Percentiles rank a stretch among this genome's conserved stretches.
phyloP scores from a whole-genome alignment of 1,284 basidiomycete species.

The Malassezia psittaci region DNA sequence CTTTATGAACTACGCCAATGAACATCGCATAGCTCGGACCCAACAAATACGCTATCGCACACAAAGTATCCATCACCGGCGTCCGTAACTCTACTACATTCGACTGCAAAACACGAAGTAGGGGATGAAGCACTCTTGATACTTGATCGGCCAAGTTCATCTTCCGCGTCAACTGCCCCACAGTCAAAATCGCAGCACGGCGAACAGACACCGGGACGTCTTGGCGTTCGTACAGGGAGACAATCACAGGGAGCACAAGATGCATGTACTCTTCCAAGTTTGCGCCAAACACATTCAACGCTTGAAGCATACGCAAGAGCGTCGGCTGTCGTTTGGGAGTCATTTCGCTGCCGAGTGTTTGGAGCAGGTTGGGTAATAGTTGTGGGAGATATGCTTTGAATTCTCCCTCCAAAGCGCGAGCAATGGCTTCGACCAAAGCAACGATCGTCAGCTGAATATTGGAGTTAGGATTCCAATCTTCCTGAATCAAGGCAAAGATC shows the following conservation, averaged over 20 bases:
- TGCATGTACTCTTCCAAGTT: conserved; percentile 98
- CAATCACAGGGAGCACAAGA: conserved; percentile 87
- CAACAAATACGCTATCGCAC: conserved; percentile 81
- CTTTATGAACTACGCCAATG: conserved; percentile 90
- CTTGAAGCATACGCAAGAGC: conserved; percentile 80
- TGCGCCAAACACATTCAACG: conserved; percentile 85
- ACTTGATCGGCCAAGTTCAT: conserved; percentile 99
- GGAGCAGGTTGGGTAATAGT: conserved; percentile 78
- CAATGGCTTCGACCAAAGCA: conserved; percentile 85
- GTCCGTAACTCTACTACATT: conserved; percentile 68
- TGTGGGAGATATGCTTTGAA: conserved; percentile 95
- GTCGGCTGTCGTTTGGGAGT: conserved; percentile 54
- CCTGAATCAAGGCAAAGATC: conserved; percentile 45
- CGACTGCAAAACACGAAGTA: conserved; percentile 75
- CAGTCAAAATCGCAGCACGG: conserved; percentile 79
- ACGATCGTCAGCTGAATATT: conserved; percentile 85
- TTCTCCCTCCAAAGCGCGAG: conserved; percentile 87
- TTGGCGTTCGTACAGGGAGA: conserved; percentile 75
- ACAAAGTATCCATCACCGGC: conserved; percentile 86
- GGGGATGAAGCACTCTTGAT: conserved; percentile 88
- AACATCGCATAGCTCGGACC: conserved; percentile 96
- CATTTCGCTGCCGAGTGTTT: conserved; percentile 56
- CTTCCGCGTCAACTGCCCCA: conserved; percentile 78
- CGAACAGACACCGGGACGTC: conserved; percentile 68
- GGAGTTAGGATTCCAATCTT: conserved; percentile 53